Conservation (phyloP, 1,139 yeast species). For the Pneumocystis wakefieldiae region DNA sequence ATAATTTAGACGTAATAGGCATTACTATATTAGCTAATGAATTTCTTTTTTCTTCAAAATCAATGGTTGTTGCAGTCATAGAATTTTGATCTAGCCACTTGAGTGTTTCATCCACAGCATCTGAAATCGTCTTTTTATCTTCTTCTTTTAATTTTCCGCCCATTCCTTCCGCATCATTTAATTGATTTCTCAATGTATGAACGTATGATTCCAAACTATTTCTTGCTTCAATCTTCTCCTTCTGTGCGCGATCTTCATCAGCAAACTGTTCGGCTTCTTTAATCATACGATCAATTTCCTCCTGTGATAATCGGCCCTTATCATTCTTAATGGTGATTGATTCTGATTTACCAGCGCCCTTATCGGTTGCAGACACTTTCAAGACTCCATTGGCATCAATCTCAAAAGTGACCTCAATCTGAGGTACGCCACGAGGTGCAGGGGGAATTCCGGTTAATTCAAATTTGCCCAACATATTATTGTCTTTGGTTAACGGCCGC, state of each 20-base stretch:
- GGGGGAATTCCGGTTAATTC: constrained; percentile 94
- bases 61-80: constrained; percentile 79
- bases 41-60: constrained; percentile 85
- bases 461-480: constrained; percentile 88
- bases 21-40: constrained; percentile 68
- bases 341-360: constrained; percentile 80
- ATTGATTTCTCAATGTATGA: constrained; percentile 66
- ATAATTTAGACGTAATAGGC: constrained; percentile 86
- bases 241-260: constrained; percentile 68
- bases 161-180: constrained; percentile 50
- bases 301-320: constrained; percentile 88
- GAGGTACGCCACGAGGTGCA: constrained; percentile 97
- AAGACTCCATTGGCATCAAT: constrained; percentile 91
- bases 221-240: constrained; percentile 72
- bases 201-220: constrained; percentile 83
- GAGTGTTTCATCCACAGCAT: constrained; percentile 73
- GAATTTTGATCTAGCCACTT: constrained; percentile 85
- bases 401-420: constrained; percentile 89
- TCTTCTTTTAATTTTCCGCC: constrained; percentile 74
- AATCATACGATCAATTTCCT: constrained; percentile 86
- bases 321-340: constrained; percentile 91
- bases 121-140: constrained; percentile 78
- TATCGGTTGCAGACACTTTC: constrained; percentile 85
- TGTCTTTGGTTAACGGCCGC: constrained; percentile 89
- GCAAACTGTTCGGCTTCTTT: constrained; percentile 87